Base-by-base conservation (phyloP, 305 asterid genomes). In the Coffea humblotiana region DNA sequence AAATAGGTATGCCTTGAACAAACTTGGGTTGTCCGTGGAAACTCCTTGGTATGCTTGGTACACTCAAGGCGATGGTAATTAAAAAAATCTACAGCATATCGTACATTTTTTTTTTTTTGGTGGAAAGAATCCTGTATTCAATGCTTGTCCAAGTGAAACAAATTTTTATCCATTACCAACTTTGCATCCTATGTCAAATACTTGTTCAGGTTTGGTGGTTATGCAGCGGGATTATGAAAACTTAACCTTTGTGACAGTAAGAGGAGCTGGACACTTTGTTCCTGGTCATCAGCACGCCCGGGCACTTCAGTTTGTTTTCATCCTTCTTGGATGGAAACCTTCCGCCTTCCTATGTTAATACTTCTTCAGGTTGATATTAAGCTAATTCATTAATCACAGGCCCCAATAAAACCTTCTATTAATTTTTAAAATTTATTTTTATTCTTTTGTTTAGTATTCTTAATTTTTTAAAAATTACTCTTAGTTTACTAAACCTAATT, bases 181-280 rank as follows among this genome's bases (percentile, higher is more conserved):
- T 16, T 29, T n/a, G 1, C n/a, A 52, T 37, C 11, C 47, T 0
- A 5, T 40, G 43, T 40, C 43, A 3, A 40, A 40, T 21, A 0
- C 65, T 48, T 66, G 69, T 25, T 0, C 78, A 91, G 96, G 96
- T 91, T 91, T 79, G 97, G 96, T 79, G 97, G 98, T 6, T 93
- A 87, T 69, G 93, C 77, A 18, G 93, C 87, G 45, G 95, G 79
- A 72, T 94, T 94, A 94, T 65, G 83, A 92, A 48, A 91, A 92
- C 71, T 71, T 91, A 80, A 92, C 93, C 6, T 91, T 92, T 43
- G 92, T 86, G 32, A 32, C 1, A 77, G 82, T 89, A 48, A 79
- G 91, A 78, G 93, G 96, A 67, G 76, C 92, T 0, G 93, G 94
- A 32, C 93, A 92, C 82, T 86, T 88, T 37, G 97, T 91, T n/a